Conservation (phyloP, 495 filamentous ascomycete genomes). For the Xylaria nigripes region DNA sequence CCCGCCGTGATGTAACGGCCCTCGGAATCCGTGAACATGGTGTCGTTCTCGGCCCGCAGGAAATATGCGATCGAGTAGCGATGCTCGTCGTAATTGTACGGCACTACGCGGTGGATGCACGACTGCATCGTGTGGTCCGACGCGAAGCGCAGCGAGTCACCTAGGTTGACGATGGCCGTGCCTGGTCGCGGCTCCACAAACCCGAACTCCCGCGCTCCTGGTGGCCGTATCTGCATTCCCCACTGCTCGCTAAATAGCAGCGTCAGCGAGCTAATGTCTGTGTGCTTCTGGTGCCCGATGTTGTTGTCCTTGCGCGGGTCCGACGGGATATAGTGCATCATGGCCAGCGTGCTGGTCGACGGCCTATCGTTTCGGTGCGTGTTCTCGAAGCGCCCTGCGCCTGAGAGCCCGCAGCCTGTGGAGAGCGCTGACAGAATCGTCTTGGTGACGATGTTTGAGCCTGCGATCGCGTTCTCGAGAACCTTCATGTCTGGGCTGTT, state of each 20-base stretch:
- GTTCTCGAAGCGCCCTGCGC: constrained; percentile 43
- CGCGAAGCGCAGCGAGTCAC: constrained; percentile 49
- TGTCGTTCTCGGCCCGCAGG: constrained; percentile 46
- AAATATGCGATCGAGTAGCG: constrained; percentile 54
- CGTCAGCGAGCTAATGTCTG: constrained; percentile 51
- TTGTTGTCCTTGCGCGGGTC: constrained; percentile 31
- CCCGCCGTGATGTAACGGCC: constrained; percentile 40
- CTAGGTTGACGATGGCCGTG: constrained; percentile 48
- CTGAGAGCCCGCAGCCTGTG: constrained; percentile 35
- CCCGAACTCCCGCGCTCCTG: constrained; percentile 40
- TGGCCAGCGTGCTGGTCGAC: constrained; percentile 39
- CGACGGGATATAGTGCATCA: constrained; percentile 43
- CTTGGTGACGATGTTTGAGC: constrained; percentile 44
- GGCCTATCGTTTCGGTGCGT: constrained; percentile 42
- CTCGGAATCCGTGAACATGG: constrained; percentile 43
- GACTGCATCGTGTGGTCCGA: constrained; percentile 43
- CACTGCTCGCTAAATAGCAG: constrained; percentile 49
- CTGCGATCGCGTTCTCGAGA: constrained; percentile 39
- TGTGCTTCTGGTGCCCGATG: constrained; percentile 49
- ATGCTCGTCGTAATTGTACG: constrained; percentile 39
- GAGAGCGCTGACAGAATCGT: constrained; percentile 44
- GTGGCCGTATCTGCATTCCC: constrained; percentile 49
- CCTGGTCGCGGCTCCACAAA: constrained; percentile 44
- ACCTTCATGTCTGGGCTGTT: constrained; percentile 39
- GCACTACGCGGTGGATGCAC: constrained; percentile 50